phyloP scores from a whole-genome alignment of 352 stramenopile species.

The Phytophthora ohioensis region DNA sequence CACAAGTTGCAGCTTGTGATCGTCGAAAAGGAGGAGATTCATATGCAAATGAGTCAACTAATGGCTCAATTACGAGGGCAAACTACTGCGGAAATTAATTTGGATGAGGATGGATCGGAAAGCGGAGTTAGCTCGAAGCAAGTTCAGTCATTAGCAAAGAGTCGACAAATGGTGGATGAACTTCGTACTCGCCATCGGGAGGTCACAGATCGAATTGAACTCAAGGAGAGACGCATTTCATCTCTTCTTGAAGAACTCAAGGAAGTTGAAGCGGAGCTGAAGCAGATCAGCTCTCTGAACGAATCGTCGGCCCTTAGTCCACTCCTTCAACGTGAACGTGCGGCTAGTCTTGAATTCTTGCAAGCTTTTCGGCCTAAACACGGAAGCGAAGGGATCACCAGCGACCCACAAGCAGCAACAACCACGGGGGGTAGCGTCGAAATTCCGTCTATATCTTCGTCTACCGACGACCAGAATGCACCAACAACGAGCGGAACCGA shows the following conservation, averaged over 20 bases:
- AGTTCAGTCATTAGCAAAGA: slow-evolving; percentile 47
- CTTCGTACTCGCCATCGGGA: slow-evolving; percentile 54
- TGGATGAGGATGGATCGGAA: slow-evolving; percentile 12
- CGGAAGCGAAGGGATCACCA: not conserved
- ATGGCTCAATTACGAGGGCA: slow-evolving; percentile 51
- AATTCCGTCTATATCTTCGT: slow-evolving; percentile 3
- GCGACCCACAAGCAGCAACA: not conserved
- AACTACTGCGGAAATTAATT: slow-evolving; percentile 7
- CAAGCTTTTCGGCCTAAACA: slow-evolving; percentile 17
- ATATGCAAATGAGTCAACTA: slow-evolving; percentile 73
- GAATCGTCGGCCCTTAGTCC: slow-evolving; percentile 32
- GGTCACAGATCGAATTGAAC: slow-evolving; percentile 53
- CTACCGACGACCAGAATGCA: slow-evolving; percentile 4
- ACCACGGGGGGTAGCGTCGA: not conserved
- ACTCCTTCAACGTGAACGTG: slow-evolving; percentile 37
- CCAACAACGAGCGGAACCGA: slow-evolving; percentile 9
- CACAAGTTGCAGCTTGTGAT: slow-evolving; percentile 81
- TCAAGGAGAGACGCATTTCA: slow-evolving; percentile 62
- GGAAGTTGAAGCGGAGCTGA: slow-evolving; percentile 65
- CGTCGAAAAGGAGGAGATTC: slow-evolving; percentile 80
- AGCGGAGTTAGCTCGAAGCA: slow-evolving; percentile 21
- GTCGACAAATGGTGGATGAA: slow-evolving; percentile 51
- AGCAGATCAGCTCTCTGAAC: slow-evolving; percentile 56
- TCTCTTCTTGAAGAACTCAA: slow-evolving; percentile 66
- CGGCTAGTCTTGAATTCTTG: slow-evolving; percentile 41